These are phyloP conservation scores for Barnettozyma populi DNA, from an alignment of 805 yeast genomes.

Conservation along the genomic window DNA sequence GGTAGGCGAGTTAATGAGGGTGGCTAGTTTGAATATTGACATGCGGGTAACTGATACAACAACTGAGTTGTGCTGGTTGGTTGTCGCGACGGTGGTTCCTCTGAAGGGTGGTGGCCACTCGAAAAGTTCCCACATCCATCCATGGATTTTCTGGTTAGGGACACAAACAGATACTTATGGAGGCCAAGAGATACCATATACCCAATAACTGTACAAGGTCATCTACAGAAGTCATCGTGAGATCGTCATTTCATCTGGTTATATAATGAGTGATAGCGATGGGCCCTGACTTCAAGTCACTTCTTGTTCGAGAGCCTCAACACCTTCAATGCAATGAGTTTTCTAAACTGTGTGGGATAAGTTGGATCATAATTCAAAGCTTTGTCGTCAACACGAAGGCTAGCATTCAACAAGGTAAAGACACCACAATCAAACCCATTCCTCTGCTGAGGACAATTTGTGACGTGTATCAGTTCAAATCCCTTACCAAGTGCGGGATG, in stretches of 20 bases:
- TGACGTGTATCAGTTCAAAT: conserved; percentile 26
- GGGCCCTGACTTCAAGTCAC: not conserved
- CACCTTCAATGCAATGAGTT: conserved; percentile 31
- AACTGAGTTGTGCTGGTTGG: not conserved
- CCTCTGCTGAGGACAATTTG: conserved; percentile 72
- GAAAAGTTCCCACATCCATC: not conserved
- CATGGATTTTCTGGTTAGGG: not conserved
- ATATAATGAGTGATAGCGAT: not conserved
- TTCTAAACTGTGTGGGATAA: conserved; percentile 66
- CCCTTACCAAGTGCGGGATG: conserved; percentile 28
- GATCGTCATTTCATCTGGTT: not conserved
- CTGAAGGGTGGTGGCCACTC: not conserved
- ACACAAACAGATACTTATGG: not conserved
- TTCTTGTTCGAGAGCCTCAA: conserved; percentile 6
- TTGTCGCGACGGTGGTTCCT: not conserved
- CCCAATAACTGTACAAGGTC: not conserved
- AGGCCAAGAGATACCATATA: too few relatives aligned
- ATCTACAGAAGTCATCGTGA: not conserved
- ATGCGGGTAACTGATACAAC: not conserved
- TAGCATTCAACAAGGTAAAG: conserved; percentile 76
- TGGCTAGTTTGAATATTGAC: conserved; percentile 8
- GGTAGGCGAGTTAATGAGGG: conserved; percentile 6
- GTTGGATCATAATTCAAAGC: conserved; percentile 52
- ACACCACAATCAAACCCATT: conserved; percentile 97
- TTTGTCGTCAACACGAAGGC: conserved; percentile 47